Evolutionary conservation across 345 rosid species (phyloP).

Genomic region (Raphanus raphanistrum): DNA sequence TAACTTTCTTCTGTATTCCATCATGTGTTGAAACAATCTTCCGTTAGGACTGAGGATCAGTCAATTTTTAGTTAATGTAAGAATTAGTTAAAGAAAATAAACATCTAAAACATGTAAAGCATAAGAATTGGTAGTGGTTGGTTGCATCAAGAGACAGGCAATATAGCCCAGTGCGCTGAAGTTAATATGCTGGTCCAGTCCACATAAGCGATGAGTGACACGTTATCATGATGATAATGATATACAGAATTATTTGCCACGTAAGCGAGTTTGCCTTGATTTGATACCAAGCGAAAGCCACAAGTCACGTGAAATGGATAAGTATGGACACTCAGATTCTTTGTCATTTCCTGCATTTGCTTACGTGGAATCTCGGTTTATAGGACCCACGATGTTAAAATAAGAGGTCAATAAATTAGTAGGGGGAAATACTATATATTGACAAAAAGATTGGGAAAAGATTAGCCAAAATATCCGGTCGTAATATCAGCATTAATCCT

Average conservation of each 20-base stretch:
- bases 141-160: not conserved
- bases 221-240: not conserved
- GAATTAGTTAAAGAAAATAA: not conserved
- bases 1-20: not conserved
- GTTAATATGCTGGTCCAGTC: not conserved
- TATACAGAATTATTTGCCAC: not conserved
- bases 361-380: slow-evolving; percentile 27
- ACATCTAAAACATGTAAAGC: not conserved
- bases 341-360: slow-evolving; percentile 8
- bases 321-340: slow-evolving; percentile 26
- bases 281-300: slow-evolving; percentile 8
- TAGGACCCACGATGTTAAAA: not conserved
- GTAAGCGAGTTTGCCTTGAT: slow-evolving; percentile 19
- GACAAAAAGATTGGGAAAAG: not conserved
- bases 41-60: not conserved
- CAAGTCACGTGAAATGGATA: slow-evolving; percentile 27
- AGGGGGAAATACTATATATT: not conserved
- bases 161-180: slow-evolving; percentile 15
- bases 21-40: not conserved
- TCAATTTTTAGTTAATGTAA: not conserved
- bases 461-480: not conserved
- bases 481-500: not conserved
- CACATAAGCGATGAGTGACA: not conserved
- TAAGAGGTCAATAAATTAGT: not conserved
- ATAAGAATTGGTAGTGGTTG: not conserved